phyloP scores from a whole-genome alignment of 2,329 filamentous ascomycete species.

The Aspergillus ibericus region DNA sequence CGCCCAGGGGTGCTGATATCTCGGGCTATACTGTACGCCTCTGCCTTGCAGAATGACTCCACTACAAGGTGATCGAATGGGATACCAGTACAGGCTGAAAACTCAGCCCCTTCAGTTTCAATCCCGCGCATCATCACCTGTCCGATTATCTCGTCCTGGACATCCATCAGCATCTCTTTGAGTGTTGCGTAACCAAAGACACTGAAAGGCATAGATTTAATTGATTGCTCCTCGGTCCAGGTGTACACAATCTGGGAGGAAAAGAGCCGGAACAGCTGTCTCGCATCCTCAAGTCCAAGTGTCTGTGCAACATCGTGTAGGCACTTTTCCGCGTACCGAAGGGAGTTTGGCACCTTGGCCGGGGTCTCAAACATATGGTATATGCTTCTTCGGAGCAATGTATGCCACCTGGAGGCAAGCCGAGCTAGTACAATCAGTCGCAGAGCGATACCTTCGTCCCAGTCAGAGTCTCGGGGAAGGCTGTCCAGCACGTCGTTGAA shows the following conservation, averaged over 20 bases:
- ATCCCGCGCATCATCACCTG: constrained; percentile 80
- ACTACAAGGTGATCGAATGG: constrained; percentile 61
- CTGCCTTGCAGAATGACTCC: constrained; percentile 70
- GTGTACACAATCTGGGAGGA: constrained; percentile 86
- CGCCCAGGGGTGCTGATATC: constrained; percentile 58
- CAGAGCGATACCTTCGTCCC: constrained; percentile 79
- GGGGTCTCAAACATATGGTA: constrained; percentile 95
- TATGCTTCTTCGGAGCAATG: constrained; percentile 78
- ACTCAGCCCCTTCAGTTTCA: constrained; percentile 59
- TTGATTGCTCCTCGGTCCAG: constrained; percentile 70
- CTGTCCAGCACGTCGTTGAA: constrained; percentile 80
- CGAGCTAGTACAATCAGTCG: constrained; percentile 74
- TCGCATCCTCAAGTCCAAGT: constrained; percentile 65
- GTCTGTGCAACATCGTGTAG: constrained; percentile 64
- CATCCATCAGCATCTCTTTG: constrained; percentile 65
- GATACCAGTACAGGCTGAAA: constrained; percentile 60
- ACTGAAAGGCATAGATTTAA: constrained; percentile 75
- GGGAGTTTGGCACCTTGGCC: constrained; percentile 65
- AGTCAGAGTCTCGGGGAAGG: constrained; percentile 71
- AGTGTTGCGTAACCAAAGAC: constrained; percentile 78
- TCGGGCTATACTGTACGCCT: constrained; percentile 81
- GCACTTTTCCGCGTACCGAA: constrained; percentile 71
- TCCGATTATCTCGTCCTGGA: constrained; percentile 74
- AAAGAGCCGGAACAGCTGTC: constrained; percentile 77
- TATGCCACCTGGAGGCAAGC: constrained; percentile 80